A percentile compares a stretch with the other conserved stretches of the same genome.
Conservation (phyloP, 73 alveolate species). For the Strombidium stylifer region DNA sequence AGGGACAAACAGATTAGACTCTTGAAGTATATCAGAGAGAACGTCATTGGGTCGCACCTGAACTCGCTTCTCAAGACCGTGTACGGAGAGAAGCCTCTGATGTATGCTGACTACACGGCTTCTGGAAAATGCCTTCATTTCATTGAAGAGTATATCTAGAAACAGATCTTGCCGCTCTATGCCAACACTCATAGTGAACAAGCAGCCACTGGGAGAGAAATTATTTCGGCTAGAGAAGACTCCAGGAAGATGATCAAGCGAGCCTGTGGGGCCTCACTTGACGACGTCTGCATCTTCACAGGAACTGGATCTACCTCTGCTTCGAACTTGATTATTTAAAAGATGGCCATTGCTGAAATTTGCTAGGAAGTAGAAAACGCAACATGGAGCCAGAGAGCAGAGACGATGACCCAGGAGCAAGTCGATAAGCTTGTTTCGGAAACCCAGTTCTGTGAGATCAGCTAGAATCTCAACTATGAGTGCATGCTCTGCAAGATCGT, state of each 20-base stretch:
- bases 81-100: constrained; percentile 83
- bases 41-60: constrained; percentile 23
- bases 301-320: constrained; percentile 86
- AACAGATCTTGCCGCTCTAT: constrained; percentile 78
- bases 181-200: constrained; percentile 91
- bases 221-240: constrained; percentile 83
- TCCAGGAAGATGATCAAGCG: constrained; percentile 85
- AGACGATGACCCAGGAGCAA: too few relatives aligned
- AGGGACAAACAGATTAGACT: constrained; percentile 18
- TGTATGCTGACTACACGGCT: constrained; percentile 93
- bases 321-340: constrained; percentile 13
- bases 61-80: constrained; percentile 74
- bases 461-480: constrained; percentile 91
- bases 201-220: constrained; percentile 84
- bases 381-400: background rate
- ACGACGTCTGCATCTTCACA: constrained; percentile 80
- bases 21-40: constrained; percentile 37
- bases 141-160: constrained; percentile 85
- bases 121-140: constrained; percentile 78
- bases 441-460: constrained; percentile 80
- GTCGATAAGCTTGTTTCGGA: too few relatives aligned
- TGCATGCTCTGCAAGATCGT: constrained; percentile 86
- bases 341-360: constrained; percentile 20
- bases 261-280: constrained; percentile 82
- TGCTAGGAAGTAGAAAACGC: constrained; percentile 2